phyloP scores from a whole-genome alignment of 2,329 filamentous ascomycete species.

The Ceratocystis alfenasii region DNA sequence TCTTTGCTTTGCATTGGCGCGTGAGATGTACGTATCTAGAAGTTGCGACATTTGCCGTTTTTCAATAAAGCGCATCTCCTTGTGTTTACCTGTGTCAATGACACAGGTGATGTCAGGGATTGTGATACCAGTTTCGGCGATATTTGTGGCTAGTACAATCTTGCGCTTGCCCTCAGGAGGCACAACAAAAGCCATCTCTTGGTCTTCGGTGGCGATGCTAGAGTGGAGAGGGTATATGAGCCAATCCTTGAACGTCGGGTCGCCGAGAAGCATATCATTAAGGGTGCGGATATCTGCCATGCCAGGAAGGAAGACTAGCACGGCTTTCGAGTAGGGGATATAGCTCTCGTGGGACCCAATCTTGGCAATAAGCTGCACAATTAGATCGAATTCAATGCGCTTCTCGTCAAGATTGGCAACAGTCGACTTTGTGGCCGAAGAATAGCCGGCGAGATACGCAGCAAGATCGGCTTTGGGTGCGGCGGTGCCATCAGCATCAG shows the following conservation, averaged over 20 bases:
- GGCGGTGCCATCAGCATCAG: slow-evolving; percentile 44
- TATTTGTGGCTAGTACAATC: slow-evolving; percentile 94
- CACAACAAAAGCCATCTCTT: slow-evolving; percentile 81
- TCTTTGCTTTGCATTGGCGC: slow-evolving; percentile 89
- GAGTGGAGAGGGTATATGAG: slow-evolving; percentile 84
- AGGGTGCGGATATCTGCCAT: slow-evolving; percentile 84
- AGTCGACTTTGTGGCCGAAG: slow-evolving; percentile 59
- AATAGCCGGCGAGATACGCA: slow-evolving; percentile 61
- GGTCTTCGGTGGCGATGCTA: slow-evolving; percentile 88
- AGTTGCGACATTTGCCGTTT: slow-evolving; percentile 78
- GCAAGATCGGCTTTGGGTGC: slow-evolving; percentile 43
- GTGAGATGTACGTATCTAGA: slow-evolving; percentile 88
- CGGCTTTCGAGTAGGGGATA: slow-evolving; percentile 67
- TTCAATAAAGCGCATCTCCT: slow-evolving; percentile 96
- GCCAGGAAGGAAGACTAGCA: slow-evolving; percentile 88
- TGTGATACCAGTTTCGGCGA: slow-evolving; percentile 95
- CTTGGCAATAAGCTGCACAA: slow-evolving; percentile 64
- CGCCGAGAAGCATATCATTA: slow-evolving; percentile 71
- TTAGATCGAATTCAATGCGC: slow-evolving; percentile 76
- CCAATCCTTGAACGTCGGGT: slow-evolving; percentile 70
- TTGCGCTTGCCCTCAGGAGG: slow-evolving; percentile 75
- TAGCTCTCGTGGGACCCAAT: slow-evolving; percentile 60
- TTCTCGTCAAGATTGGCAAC: slow-evolving; percentile 78
- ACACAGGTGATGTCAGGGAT: slow-evolving; percentile 97
- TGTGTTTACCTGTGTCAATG: slow-evolving; percentile 91